These are phyloP conservation scores for Talaromyces sp. DNA, from an alignment of 2,329 filamentous ascomycete genomes.

Conservation along the genomic window DNA sequence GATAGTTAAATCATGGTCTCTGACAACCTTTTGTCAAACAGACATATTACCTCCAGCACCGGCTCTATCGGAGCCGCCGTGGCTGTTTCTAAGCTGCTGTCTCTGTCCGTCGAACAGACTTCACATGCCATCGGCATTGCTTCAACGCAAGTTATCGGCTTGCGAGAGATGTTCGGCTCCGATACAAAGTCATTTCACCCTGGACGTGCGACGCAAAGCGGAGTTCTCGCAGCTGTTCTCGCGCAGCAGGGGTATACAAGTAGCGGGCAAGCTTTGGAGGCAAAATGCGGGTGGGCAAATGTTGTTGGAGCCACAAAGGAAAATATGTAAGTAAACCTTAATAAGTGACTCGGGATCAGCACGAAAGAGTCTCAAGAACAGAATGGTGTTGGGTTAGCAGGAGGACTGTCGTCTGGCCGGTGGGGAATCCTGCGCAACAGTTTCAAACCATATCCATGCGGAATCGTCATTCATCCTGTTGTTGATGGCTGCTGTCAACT, in stretches of 20 bases:
- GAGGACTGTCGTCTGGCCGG: conserved; percentile 10
- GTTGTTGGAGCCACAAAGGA: conserved; percentile 36
- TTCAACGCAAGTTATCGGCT: conserved; percentile 49
- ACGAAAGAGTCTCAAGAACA: not conserved
- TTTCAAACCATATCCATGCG: conserved; percentile 55
- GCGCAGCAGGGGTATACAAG: conserved; percentile 48
- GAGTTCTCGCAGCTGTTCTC: conserved; percentile 43
- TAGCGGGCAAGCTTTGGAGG: conserved; percentile 45
- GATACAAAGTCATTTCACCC: conserved; percentile 54
- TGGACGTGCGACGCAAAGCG: conserved; percentile 50
- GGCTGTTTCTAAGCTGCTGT: conserved; percentile 46
- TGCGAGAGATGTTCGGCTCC: conserved; percentile 52
- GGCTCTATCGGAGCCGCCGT: conserved; percentile 51
- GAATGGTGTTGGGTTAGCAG: not conserved
- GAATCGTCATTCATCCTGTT: conserved; percentile 52
- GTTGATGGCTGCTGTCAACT: conserved; percentile 51
- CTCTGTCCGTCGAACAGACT: conserved; percentile 35
- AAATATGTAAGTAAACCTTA: not conserved
- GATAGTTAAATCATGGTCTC: not conserved
- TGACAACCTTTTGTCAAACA: not conserved
- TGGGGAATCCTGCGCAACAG: conserved; percentile 53
- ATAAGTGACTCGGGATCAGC: not conserved
- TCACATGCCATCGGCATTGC: conserved; percentile 51
- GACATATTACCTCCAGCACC: conserved; percentile 49
- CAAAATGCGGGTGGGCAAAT: conserved; percentile 50